Evolutionary conservation across 768 basidiomycete genomes (phyloP).

Genomic region (Leccinum variicolor): DNA sequence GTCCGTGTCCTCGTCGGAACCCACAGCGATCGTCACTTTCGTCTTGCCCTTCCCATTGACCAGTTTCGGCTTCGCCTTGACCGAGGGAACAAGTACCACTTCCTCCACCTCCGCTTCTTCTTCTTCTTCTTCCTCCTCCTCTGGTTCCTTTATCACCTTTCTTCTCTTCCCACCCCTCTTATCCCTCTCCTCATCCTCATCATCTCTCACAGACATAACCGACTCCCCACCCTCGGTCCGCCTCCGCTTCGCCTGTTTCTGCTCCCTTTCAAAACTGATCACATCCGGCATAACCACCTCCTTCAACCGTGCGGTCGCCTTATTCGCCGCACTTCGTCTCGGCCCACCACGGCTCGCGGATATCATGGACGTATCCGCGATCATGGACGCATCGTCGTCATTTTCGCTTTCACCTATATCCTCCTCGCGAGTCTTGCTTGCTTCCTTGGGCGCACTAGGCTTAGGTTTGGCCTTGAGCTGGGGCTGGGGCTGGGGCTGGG

Average conservation of each 20-base stretch:
- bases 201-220: neutral
- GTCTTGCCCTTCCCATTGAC: conserved; percentile 8
- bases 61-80: conserved; percentile 12
- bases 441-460: neutral
- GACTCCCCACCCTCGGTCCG: conserved; percentile 33
- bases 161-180: conserved; percentile 18
- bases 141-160: conserved; percentile 12
- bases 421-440: neutral
- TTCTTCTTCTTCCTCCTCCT: conserved; percentile 16
- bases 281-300: conserved; percentile 76
- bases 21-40: neutral
- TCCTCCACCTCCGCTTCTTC: conserved; percentile 24
- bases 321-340: conserved; percentile 54
- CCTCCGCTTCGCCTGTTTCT: conserved; percentile 39
- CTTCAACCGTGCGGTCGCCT: conserved; percentile 42
- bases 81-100: conserved; percentile 10
- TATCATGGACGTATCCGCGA: conserved; percentile 5
- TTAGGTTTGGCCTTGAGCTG: conserved; percentile 8
- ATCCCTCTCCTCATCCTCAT: conserved; percentile 17
- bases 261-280: conserved; percentile 63
- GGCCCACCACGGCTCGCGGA: conserved; percentile 18
- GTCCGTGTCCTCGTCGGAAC: conserved; percentile 5
- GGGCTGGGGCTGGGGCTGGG: conserved; percentile 5
- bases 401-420: neutral
- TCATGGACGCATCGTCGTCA: conserved; percentile 6